phyloP scores from a whole-genome alignment of 441 rosid species.

The Populus hybrid region DNA sequence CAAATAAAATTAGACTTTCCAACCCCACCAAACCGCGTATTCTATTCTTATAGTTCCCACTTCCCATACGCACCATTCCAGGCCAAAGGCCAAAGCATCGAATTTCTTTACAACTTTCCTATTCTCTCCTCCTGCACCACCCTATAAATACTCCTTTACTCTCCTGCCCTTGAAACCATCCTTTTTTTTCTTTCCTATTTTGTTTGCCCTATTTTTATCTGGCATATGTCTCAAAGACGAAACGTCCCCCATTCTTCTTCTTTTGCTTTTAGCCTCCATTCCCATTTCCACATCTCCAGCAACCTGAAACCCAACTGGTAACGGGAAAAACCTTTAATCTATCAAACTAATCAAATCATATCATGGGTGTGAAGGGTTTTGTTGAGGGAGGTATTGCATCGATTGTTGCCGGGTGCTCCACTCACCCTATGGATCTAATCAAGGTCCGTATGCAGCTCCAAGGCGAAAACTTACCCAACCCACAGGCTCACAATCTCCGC shows the following conservation, averaged over 20 bases:
- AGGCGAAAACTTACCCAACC: too few species aligned
- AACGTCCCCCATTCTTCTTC: conserved; percentile 66
- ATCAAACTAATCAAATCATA: too few species aligned
- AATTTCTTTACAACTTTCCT: neutral
- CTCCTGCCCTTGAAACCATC: neutral
- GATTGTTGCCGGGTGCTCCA: too few species aligned
- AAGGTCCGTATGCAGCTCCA: too few species aligned
- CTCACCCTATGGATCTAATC: too few species aligned
- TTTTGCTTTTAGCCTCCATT: conserved; percentile 53
- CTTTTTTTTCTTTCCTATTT: too few species aligned
- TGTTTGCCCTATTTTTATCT: neutral
- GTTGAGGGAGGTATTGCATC: too few species aligned
- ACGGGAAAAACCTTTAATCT: conserved; percentile 33
- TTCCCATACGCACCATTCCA: neutral
- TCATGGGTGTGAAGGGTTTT: too few species aligned
- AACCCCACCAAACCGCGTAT: neutral
- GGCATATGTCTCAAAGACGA: conserved; percentile 64
- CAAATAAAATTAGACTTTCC: too few species aligned
- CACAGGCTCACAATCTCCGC: too few species aligned
- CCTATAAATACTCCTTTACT: neutral
- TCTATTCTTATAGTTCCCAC: neutral
- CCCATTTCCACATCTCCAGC: conserved; percentile 50
- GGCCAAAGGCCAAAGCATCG: neutral
- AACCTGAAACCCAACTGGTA: conserved; percentile 43
- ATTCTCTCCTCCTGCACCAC: neutral